Conservation (phyloP, 768 basidiomycete genomes). For the Tulasnella sp. region DNA sequence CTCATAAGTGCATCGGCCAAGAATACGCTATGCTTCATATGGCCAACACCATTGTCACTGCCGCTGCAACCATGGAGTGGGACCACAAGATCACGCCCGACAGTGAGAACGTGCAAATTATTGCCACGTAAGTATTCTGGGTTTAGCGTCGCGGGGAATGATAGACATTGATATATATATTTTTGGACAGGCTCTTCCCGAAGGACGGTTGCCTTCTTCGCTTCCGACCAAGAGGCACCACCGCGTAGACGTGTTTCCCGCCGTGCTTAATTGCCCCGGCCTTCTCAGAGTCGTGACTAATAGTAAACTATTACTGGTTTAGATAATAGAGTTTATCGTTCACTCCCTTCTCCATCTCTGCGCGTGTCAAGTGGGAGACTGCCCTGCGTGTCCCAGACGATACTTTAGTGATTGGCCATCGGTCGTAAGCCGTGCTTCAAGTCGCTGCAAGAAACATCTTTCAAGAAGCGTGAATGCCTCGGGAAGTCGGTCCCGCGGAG, state of each 20-base stretch:
- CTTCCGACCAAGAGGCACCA: slow-evolving; percentile 55
- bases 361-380: not conserved
- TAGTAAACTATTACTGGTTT: slow-evolving; percentile 12
- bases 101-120: slow-evolving; percentile 83
- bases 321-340: not conserved
- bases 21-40: slow-evolving; percentile 95
- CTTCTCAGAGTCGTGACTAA: not conserved
- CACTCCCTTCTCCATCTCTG: not conserved
- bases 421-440: not conserved
- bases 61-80: slow-evolving; percentile 74
- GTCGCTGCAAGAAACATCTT: not conserved
- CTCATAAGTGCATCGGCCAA: slow-evolving; percentile 86
- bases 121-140: slow-evolving; percentile 60
- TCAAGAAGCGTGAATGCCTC: not conserved
- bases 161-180: not conserved
- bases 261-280: not conserved
- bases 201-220: slow-evolving; percentile 84
- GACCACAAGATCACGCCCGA: slow-evolving; percentile 78
- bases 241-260: not conserved
- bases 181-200: slow-evolving; percentile 64
- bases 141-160: not conserved
- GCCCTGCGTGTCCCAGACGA: not conserved
- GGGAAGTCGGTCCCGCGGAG: not conserved
- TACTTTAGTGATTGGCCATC: not conserved
- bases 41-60: slow-evolving; percentile 77